A percentile compares a stretch with the other conserved stretches of the same genome.
phyloP scores from a whole-genome alignment of 805 yeast species.

The Phaffomyces opuntiae region DNA sequence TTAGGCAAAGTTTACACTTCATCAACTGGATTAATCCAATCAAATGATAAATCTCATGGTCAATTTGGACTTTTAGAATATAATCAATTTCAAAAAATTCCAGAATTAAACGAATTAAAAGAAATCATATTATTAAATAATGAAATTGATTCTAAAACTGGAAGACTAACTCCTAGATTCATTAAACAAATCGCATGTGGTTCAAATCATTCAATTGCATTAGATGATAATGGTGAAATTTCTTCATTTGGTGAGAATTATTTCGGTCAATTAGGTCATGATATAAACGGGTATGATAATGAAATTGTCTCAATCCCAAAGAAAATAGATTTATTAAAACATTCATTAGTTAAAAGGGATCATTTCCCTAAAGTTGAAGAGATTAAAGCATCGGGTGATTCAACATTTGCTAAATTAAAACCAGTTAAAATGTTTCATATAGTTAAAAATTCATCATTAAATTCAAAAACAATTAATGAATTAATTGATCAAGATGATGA shows the following conservation, averaged over 20 bases:
- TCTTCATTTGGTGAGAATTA: constrained; percentile 84
- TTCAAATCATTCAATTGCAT: constrained; percentile 59
- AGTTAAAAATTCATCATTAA: constrained; percentile 19
- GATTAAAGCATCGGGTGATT: constrained; percentile 65
- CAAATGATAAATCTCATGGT: constrained; percentile 43
- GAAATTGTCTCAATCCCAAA: constrained; percentile 70
- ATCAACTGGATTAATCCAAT: constrained; percentile 42
- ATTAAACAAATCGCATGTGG: constrained; percentile 69
- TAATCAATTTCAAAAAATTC: constrained; percentile 57
- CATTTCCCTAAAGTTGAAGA: constrained; percentile 41
- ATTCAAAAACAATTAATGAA: constrained; percentile 5
- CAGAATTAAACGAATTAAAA: constrained; percentile 39
- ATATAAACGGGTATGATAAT: constrained; percentile 49
- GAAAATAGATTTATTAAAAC: constrained; percentile 36
- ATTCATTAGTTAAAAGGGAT: constrained; percentile 28
- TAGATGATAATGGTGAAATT: constrained; percentile 60
- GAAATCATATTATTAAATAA: constrained; percentile 56
- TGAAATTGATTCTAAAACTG: constrained; percentile 21
- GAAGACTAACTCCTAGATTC: constrained; percentile 29
- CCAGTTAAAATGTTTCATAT: constrained; percentile 25
- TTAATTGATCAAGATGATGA: constrained; percentile 19
- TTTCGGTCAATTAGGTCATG: constrained; percentile 78
- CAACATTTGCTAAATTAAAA: constrained; percentile 45
- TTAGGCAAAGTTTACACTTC: constrained; percentile 56
- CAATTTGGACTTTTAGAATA: constrained; percentile 77